phyloP scores from a whole-genome alignment of 2,329 filamentous ascomycete genomes.

The Leptodontidium sp. region DNA sequence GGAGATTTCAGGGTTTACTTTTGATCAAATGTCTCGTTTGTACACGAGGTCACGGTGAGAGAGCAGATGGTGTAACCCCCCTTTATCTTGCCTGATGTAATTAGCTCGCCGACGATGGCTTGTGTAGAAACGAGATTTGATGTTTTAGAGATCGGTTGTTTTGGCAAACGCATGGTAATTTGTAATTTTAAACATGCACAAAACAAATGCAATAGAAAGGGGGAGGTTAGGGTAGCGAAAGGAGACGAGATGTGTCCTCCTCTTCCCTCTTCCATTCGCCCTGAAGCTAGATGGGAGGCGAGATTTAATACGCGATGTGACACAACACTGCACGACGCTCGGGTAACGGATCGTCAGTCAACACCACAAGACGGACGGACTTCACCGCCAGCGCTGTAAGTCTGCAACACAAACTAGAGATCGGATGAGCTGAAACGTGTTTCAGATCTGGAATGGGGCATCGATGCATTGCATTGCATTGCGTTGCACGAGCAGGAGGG shows the following conservation, averaged over 20 bases:
- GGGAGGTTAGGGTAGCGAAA: neutral
- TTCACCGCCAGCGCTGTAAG: neutral
- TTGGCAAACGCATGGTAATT: neutral
- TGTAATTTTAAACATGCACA: neutral
- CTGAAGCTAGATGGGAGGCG: neutral
- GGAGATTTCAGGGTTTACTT: constrained; percentile 4
- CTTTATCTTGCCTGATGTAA: constrained; percentile 8
- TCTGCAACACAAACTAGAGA: neutral
- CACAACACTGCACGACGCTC: neutral
- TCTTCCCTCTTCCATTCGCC: too few relatives aligned
- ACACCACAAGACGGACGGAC: neutral
- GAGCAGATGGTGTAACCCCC: neutral
- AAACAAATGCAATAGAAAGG: neutral
- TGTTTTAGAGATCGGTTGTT: neutral
- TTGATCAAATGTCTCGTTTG: neutral
- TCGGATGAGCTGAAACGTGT: constrained; percentile 14
- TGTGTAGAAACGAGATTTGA: constrained; percentile 1
- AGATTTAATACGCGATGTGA: neutral
- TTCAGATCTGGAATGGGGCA: neutral
- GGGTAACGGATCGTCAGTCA: neutral
- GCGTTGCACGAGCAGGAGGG: neutral
- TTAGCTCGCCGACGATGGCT: neutral
- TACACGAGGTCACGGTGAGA: neutral
- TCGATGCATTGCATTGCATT: neutral
- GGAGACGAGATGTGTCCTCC: too few relatives aligned